Percentiles rank a stretch among this genome's conserved stretches.
Conservation (phyloP, 306 rosid species). For the Cajanus cajan region DNA sequence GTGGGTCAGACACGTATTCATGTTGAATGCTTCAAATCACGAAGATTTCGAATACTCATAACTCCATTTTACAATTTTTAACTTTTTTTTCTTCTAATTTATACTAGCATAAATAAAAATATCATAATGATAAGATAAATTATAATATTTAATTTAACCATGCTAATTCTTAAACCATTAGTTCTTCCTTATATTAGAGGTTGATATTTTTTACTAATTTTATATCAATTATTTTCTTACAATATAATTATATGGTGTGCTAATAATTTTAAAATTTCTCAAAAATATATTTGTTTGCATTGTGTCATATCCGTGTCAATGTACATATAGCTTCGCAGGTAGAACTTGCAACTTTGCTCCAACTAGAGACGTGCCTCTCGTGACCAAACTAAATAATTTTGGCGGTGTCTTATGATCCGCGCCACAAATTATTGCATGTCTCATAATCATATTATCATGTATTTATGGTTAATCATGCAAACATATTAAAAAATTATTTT, state of each 20-base stretch:
- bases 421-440: neutral
- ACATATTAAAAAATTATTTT: too few relatives aligned
- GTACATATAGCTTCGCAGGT: neutral
- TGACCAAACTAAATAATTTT: conserved; percentile 36
- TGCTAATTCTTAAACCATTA: neutral
- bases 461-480: too few relatives aligned
- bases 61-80: neutral
- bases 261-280: neutral
- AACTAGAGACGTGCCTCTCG: conserved; percentile 28
- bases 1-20: neutral
- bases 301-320: neutral
- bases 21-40: neutral
- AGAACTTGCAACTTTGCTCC: neutral
- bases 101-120: neutral
- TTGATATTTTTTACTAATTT: neutral
- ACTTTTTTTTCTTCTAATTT: neutral
- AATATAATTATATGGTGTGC: neutral
- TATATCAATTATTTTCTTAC: neutral
- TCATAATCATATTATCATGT: too few relatives aligned
- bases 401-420: neutral
- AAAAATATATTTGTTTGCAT: neutral
- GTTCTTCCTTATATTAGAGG: neutral
- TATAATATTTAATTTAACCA: neutral
- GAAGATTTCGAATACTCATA: neutral
- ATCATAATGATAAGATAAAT: neutral